These are phyloP conservation scores for Helenozyma rhizophorensis DNA, from an alignment of 805 yeast genomes.

Conservation along the genomic window DNA sequence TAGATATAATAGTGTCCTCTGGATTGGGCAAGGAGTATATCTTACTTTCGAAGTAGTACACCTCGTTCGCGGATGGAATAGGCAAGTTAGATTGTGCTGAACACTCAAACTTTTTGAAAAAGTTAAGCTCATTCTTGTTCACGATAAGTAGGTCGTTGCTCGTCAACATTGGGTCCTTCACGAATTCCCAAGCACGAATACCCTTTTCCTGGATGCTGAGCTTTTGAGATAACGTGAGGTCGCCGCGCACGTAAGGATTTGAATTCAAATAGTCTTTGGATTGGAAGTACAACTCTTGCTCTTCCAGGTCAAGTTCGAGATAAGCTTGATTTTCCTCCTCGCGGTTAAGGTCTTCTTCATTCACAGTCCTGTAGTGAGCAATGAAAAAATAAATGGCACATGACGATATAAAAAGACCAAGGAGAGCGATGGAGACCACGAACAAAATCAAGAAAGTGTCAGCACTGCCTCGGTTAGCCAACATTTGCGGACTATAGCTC, in stretches of 20 bases:
- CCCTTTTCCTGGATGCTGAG: constrained; percentile 81
- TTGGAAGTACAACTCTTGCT: constrained; percentile 65
- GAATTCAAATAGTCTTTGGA: constrained; percentile 46
- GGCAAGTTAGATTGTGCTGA: constrained; percentile 81
- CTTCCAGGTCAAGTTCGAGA: constrained; percentile 55
- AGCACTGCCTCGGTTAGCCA: no score
- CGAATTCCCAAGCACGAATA: constrained; percentile 85
- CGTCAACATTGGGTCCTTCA: constrained; percentile 50
- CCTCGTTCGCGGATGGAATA: constrained; percentile 75
- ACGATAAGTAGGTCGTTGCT: constrained; percentile 57
- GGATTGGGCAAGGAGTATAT: constrained; percentile 66
- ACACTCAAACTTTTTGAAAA: constrained; percentile 55
- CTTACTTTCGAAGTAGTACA: constrained; percentile 85
- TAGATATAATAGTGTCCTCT: constrained; percentile 51
- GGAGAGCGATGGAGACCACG: no score
- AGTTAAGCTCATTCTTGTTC: constrained; percentile 60
- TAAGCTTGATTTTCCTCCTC: constrained; percentile 17
- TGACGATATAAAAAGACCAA: no score
- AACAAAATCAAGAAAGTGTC: no score
- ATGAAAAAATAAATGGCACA: no score
- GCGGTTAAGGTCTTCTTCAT: constrained; percentile 5
- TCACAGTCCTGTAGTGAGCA: neutral
- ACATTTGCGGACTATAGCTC: no score
- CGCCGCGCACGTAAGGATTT: constrained; percentile 37
- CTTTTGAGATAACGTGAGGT: constrained; percentile 53